phyloP scores from a whole-genome alignment of 805 yeast genomes.

The Lipomyces chichibuensis region DNA sequence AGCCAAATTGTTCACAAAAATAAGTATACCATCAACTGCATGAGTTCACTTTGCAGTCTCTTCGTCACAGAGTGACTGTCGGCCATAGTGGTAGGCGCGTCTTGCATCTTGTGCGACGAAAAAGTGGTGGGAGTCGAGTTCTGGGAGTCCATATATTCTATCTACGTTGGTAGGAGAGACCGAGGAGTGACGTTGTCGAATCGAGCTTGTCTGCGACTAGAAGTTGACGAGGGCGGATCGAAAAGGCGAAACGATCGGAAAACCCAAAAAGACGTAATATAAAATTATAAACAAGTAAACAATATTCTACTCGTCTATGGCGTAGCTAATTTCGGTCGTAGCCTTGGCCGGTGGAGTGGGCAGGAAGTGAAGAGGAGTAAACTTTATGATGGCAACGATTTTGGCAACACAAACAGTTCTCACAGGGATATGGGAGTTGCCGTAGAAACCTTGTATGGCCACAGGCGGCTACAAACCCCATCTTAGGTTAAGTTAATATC shows the following conservation, averaged over 20 bases:
- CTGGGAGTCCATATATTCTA: constrained; percentile 33
- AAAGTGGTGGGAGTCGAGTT: constrained; percentile 31
- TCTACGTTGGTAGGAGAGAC: background rate
- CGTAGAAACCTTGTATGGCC: constrained; percentile 2
- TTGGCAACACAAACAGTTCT: background rate
- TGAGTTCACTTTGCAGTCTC: constrained; percentile 55
- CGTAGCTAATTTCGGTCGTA: background rate
- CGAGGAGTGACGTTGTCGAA: constrained; percentile 3
- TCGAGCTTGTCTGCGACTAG: background rate
- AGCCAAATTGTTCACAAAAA: background rate
- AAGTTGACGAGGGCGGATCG: constrained; percentile 1
- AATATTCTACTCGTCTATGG: background rate
- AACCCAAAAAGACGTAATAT: background rate
- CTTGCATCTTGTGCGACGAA: constrained; percentile 34
- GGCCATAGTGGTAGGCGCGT: constrained; percentile 36
- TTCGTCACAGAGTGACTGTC: constrained; percentile 56
- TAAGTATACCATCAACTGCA: constrained; percentile 51
- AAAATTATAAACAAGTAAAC: background rate
- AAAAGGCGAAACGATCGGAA: constrained; percentile 1
- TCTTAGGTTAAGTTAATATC: too few relatives aligned
- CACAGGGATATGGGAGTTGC: background rate
- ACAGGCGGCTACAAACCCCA: background rate
- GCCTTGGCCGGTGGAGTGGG: background rate
- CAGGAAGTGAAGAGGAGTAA: background rate
- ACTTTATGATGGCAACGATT: background rate